Evolutionary conservation across 768 basidiomycete genomes (phyloP).

Genomic region (Panaeolus cyanescens): DNA sequence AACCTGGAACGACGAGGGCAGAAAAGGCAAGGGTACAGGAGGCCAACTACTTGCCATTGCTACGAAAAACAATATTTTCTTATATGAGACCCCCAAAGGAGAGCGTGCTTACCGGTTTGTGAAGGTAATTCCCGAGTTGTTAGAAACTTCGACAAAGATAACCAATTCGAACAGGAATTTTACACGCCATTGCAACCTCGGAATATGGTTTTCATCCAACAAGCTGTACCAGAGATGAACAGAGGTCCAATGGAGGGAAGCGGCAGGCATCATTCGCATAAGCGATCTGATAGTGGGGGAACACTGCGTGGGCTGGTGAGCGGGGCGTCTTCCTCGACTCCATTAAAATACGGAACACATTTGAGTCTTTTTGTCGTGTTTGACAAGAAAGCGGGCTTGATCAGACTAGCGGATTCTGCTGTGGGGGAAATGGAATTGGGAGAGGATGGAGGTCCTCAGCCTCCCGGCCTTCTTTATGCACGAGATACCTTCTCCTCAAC

Average conservation of each 20-base stretch:
- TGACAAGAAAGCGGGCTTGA: conserved; percentile 86
- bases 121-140: conserved; percentile 49
- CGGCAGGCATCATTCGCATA: conserved; percentile 35
- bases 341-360: conserved; percentile 63
- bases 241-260: conserved; percentile 36
- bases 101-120: conserved; percentile 83
- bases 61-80: conserved; percentile 68
- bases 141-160: conserved; percentile 2
- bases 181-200: conserved; percentile 75
- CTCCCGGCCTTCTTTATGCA: conserved; percentile 30
- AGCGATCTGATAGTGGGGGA: conserved; percentile 41
- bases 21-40: conserved; percentile 40
- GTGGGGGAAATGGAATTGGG: conserved; percentile 77
- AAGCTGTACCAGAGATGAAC: conserved; percentile 51
- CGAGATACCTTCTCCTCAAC: conserved; percentile 24
- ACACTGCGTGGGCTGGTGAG: conserved; percentile 34
- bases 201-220: conserved; percentile 70
- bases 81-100: conserved; percentile 83
- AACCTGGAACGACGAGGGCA: conserved; percentile 63
- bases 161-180: conserved; percentile 61
- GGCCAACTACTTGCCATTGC: conserved; percentile 71
- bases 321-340: conserved; percentile 28
- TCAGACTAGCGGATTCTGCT: conserved; percentile 77
- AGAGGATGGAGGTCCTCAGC: conserved; percentile 35
- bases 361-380: conserved; percentile 82